Evolutionary conservation across 1,139 yeast genomes (phyloP), one percentile per base, ranked within the genome.

Genomic region (Protomyces arabidopsidicola): DNA sequence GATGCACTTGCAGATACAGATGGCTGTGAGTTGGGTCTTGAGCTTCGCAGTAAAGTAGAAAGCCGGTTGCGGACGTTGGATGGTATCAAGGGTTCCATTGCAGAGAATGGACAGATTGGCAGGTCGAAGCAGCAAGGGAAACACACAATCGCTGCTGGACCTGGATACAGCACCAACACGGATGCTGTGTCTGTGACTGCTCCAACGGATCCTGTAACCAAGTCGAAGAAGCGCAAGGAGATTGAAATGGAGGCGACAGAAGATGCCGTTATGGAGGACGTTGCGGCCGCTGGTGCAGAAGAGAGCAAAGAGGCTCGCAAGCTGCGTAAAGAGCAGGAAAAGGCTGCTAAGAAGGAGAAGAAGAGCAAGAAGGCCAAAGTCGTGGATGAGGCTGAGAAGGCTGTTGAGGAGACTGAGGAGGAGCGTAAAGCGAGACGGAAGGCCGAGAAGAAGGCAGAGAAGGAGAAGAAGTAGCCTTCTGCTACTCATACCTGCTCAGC

Each of bases 1-100:
- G 99, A 93, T 79, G 96, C 97, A 52, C 82, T 95, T 68, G 88
- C 97, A 70, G 99, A 93, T 80, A 98, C 93, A 72, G 86, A 97
- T 78, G 95, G 88, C 72, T 98, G 93, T 73, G 84, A 89, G 66
- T 83, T 91, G 72, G 99, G 99, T 73, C 81, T 89, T 72, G 89
- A 87, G 71, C 93, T 88, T 70, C 86, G 98, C 79, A 84, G 89
- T 71, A 90, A 90, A 82, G 95, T 93, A 72, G 99, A 93, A 79
- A 83, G 89, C 69, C 87, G 98, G 81, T 84, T 93, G 73, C 89
- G 97, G 75, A 90, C 91, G 68, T 82, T 95, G 71, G 99, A 93
- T 80, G 98, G 98, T 70, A 88, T 96, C 78, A 81, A 78, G 53
- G 53, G 62, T 5, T 53, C 50, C 71, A 78, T 61, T 71, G 66